Percentiles rank a stretch among this genome's conserved stretches.
Conservation (phyloP, 345 rosid genomes). For the Brassica incana region DNA sequence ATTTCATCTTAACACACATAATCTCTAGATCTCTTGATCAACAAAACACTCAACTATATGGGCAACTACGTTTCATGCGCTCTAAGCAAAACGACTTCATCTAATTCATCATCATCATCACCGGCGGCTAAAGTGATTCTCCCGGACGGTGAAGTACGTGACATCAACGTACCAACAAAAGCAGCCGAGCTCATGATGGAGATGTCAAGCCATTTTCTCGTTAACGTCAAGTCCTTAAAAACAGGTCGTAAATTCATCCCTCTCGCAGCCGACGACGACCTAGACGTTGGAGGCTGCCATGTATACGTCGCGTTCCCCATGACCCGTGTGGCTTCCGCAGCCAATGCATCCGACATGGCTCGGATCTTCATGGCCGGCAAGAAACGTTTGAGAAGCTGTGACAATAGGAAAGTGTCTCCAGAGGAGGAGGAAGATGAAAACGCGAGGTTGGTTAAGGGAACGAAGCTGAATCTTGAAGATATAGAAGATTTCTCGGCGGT, state of each 20-base stretch:
- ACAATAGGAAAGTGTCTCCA: slow-evolving; percentile 45
- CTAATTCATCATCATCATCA: slow-evolving; percentile 32
- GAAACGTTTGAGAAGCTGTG: slow-evolving; percentile 40
- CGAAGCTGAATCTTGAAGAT: slow-evolving; percentile 56
- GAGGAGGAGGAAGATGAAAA: not conserved
- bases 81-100: slow-evolving; percentile 38
- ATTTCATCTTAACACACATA: not conserved
- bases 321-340: slow-evolving; percentile 57
- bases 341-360: slow-evolving; percentile 66
- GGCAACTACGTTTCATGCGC: slow-evolving; percentile 79
- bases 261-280: slow-evolving; percentile 73
- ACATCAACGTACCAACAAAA: slow-evolving; percentile 49
- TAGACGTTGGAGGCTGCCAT: slow-evolving; percentile 43
- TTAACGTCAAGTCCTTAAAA: slow-evolving; percentile 56
- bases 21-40: not conserved
- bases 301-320: slow-evolving; percentile 73
- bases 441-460: slow-evolving; percentile 5
- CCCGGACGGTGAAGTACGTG: slow-evolving; percentile 62
- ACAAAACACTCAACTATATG: slow-evolving; percentile 44
- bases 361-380: slow-evolving; percentile 45
- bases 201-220: slow-evolving; percentile 66
- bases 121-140: slow-evolving; percentile 51
- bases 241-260: slow-evolving; percentile 61
- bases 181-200: slow-evolving; percentile 96
- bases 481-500: slow-evolving; percentile 55